Evolutionary conservation across 345 rosid genomes (phyloP), one percentile per base, ranked within the genome.

Genomic region (Dovyalis caffra): DNA sequence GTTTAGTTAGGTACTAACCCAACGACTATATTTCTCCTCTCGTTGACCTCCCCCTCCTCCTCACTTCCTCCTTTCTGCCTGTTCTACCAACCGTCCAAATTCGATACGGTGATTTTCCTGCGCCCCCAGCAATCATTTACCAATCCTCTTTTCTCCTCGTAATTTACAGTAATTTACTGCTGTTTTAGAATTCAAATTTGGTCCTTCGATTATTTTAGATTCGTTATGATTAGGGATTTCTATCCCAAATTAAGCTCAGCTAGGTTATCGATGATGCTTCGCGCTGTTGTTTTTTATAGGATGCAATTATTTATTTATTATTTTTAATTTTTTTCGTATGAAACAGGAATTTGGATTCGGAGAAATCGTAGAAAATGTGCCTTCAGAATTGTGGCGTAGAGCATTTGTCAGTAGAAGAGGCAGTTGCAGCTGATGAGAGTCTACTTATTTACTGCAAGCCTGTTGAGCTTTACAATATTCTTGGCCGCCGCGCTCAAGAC

Each of bases 391-490:
- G 78, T 69, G 69, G 78, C 62, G 58, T 60, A 5, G 49, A 43
- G 70, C 81, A 69, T 69, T 70, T 70, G 62, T 74, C 77, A 7
- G 64, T 20, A 3, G 79, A 34, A 0, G 81, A 68, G 51, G 69
- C 64, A 45, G 33, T 78, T 23, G 74, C 74, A 33, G 74, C 77
- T 32, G 81, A 78, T 18, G 81, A 78, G 61, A 74, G 70, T 29
- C 77, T 78, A 28, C 31, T 78, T 21, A 74, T 78, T 7, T 78
- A 78, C 68, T 78, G 81, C 81, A 78, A 78, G 74, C 81, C 81
- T 31, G 81, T 78, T 43, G 81, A 78, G 32, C 81, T 78, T 38
- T 78, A 78, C 66, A 78, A 78, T 51, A 78, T 78, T 45, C 77
- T 78, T 29, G 78, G 58, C 74, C 56, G 58, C 63, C 81, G 81